phyloP scores from a whole-genome alignment of 2,329 filamentous ascomycete species.

The Exophiala mesophila region DNA sequence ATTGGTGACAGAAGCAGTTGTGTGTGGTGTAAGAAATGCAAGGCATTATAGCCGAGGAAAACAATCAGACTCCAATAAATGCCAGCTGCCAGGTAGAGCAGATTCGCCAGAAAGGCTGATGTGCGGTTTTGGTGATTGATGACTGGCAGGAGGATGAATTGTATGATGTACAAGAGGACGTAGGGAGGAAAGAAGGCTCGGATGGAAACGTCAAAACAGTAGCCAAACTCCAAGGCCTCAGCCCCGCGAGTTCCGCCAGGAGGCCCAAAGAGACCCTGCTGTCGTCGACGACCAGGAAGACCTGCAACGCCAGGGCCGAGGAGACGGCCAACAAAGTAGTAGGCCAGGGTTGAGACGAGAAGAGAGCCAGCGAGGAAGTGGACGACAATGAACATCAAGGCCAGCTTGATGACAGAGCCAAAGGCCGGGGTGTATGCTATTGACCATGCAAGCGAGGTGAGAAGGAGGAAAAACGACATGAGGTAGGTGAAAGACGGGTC shows the following conservation, averaged over 20 bases:
- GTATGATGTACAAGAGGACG: conserved; percentile 61
- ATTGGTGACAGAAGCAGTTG: conserved; percentile 61
- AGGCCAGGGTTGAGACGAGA: conserved; percentile 57
- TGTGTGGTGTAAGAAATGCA: conserved; percentile 64
- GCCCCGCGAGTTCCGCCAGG: conserved; percentile 40
- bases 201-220: conserved; percentile 66
- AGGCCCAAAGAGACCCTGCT: conserved; percentile 56
- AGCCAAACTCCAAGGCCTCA: conserved; percentile 63
- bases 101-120: conserved; percentile 57
- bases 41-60: conserved; percentile 64
- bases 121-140: conserved; percentile 40
- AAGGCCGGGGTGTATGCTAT: conserved; percentile 49
- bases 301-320: conserved; percentile 50
- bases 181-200: conserved; percentile 64
- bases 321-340: conserved; percentile 58
- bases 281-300: conserved; percentile 42
- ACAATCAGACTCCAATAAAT: conserved; percentile 65
- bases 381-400: conserved; percentile 46
- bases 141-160: conserved; percentile 63
- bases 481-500: conserved; percentile 68
- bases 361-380: conserved; percentile 61
- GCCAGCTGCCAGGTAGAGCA: conserved; percentile 61
- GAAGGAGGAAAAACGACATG: conserved; percentile 60
- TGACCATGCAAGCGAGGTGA: conserved; percentile 55
- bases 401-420: conserved; percentile 43